Conservation (phyloP, 108 stramenopile genomes). For the Skeletonema marinoi region DNA sequence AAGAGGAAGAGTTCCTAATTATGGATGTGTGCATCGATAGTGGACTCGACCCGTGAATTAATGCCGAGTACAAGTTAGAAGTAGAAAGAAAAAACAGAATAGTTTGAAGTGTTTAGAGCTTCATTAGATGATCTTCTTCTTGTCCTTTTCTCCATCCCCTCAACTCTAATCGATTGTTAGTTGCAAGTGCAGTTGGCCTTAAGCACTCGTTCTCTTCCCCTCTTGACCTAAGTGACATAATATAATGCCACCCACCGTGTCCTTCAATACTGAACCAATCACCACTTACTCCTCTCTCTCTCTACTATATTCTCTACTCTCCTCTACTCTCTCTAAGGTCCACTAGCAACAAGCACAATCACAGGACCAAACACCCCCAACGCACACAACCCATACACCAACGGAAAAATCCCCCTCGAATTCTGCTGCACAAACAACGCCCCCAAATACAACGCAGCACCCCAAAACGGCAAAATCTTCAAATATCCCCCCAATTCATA, state of each 20-base stretch:
- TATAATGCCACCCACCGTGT: too few relatives aligned
- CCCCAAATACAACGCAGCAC: conserved; percentile 67
- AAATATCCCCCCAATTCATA: conserved; percentile 72
- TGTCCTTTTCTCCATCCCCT: too few relatives aligned
- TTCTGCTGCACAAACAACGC: conserved; percentile 81
- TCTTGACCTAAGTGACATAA: too few relatives aligned
- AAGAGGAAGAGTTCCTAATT: background rate
- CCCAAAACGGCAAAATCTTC: conserved; percentile 68
- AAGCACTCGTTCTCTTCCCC: too few relatives aligned
- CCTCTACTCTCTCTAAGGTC: conserved; percentile 43
- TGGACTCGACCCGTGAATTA: too few relatives aligned
- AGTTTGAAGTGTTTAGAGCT: too few relatives aligned
- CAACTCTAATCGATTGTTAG: background rate
- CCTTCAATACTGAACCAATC: background rate
- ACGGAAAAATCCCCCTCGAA: conserved; percentile 56
- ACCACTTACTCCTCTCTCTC: background rate
- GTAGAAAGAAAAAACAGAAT: background rate
- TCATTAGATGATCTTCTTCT: too few relatives aligned
- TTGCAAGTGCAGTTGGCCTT: too few relatives aligned
- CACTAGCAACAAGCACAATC: conserved; percentile 59
- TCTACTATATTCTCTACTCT: background rate
- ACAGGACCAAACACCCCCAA: conserved; percentile 67
- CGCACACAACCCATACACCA: conserved; percentile 71
- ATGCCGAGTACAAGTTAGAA: too few relatives aligned
- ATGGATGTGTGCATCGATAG: too few relatives aligned